Evolutionary conservation across 2,329 filamentous ascomycete species (phyloP).

Genomic region (Penicillium palitans): DNA sequence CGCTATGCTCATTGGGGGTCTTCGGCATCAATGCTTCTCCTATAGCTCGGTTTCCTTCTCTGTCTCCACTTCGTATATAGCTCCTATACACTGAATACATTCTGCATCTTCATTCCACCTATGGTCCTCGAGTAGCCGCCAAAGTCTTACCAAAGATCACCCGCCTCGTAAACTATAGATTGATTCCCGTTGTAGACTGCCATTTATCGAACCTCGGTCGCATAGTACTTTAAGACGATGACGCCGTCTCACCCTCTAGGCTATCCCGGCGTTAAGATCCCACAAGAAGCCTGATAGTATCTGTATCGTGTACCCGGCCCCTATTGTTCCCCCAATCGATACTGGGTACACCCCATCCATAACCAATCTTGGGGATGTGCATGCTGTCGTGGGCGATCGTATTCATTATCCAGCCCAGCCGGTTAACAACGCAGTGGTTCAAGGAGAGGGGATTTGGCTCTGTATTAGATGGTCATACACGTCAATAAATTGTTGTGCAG

Average conservation of each 20-base stretch:
- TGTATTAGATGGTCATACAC: too few relatives aligned
- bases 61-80: not conserved
- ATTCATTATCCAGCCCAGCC: not conserved
- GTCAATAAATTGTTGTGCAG: too few relatives aligned
- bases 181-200: not conserved
- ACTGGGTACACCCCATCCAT: not conserved
- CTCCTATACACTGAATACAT: not conserved
- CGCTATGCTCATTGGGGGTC: not conserved
- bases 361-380: not conserved
- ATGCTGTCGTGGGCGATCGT: not conserved
- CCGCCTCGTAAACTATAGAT: not conserved
- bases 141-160: too few relatives aligned
- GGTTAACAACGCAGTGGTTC: too few relatives aligned
- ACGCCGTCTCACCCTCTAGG: not conserved
- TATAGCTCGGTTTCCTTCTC: not conserved
- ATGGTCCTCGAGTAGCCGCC: not conserved
- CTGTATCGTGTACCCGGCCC: not conserved
- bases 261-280: not conserved
- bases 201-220: not conserved
- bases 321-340: not conserved
- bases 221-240: not conserved
- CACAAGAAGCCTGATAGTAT: not conserved
- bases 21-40: not conserved
- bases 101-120: not conserved
- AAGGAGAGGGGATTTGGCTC: too few relatives aligned